Percentiles rank a stretch among this genome's conserved stretches.
phyloP scores from a whole-genome alignment of 805 yeast species.

The Yarrowia alimentaria region DNA sequence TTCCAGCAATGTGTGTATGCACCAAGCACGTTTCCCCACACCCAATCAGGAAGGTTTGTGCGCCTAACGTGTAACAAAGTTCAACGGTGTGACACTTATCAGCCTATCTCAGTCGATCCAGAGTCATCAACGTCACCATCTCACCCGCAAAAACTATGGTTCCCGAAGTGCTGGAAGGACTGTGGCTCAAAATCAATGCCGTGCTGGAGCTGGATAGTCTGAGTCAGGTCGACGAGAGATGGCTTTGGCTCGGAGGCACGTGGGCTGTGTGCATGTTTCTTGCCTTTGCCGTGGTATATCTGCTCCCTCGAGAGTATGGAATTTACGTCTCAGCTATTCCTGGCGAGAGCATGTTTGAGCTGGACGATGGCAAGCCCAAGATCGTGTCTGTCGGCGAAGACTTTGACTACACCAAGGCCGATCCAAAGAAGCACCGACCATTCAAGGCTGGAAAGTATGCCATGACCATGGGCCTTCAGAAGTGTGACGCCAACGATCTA shows the following conservation, averaged over 20 bases:
- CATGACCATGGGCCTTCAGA: conserved; percentile 61
- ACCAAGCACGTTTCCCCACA: background rate
- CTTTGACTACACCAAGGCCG: conserved; percentile 13
- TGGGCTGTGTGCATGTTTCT: conserved; percentile 8
- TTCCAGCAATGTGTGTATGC: no score
- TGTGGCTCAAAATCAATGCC: background rate
- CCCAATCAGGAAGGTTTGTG: conserved; percentile 20
- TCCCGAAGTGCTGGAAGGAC: no score
- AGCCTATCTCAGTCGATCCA: conserved; percentile 12
- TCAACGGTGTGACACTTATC: background rate
- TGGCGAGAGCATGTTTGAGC: no score
- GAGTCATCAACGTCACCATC: conserved; percentile 1
- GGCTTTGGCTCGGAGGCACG: conserved; percentile 22
- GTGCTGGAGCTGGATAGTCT: conserved; percentile 3
- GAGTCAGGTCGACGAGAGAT: conserved; percentile 3
- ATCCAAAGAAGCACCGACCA: conserved; percentile 44
- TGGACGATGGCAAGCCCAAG: background rate
- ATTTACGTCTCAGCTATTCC: background rate
- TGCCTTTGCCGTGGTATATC: background rate
- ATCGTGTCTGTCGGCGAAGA: conserved; percentile 7
- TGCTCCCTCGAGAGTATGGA: conserved; percentile 2
- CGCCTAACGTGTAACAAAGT: background rate
- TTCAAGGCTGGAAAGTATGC: conserved; percentile 60
- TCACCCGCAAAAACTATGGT: background rate
- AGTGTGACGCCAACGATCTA: conserved; percentile 53